phyloP scores from a whole-genome alignment of 257 asterid species.

The Solanum rostratum region DNA sequence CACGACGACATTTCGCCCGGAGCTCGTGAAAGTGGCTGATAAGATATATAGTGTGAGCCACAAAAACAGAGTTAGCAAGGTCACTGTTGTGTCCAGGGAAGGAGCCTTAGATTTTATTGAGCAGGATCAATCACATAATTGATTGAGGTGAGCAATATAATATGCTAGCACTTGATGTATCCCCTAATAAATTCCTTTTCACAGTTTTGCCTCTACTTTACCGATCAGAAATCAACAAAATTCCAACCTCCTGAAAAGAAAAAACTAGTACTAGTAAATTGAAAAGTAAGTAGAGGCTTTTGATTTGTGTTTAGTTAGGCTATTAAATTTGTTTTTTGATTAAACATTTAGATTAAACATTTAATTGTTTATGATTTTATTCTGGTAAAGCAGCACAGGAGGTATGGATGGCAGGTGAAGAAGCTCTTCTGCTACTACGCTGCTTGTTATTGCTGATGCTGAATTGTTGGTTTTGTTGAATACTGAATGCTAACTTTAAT shows the following conservation, averaged over 20 bases:
- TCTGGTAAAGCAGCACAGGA: background rate
- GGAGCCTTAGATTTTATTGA: slow-evolving; percentile 81
- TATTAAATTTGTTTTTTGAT: background rate
- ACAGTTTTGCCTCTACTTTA: background rate
- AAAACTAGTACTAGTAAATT: background rate
- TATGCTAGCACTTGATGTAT: background rate
- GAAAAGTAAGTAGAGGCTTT: background rate
- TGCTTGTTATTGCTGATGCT: background rate
- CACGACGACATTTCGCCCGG: slow-evolving; percentile 83
- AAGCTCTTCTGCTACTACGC: background rate
- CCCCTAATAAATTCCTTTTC: background rate
- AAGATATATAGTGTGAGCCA: slow-evolving; percentile 89
- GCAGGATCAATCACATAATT: slow-evolving; percentile 77
- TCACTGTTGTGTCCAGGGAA: slow-evolving; percentile 59
- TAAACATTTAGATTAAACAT: background rate
- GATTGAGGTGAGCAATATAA: slow-evolving; percentile 37
- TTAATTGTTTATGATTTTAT: background rate
- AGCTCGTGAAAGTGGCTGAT: slow-evolving; percentile 95
- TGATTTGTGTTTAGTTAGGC: background rate
- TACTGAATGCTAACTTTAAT: background rate
- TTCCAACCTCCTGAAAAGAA: background rate
- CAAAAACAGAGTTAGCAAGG: slow-evolving; percentile 84
- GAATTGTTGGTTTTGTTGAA: background rate
- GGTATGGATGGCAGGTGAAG: background rate
- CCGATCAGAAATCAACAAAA: background rate